Conservation (phyloP, 345 rosid species). For the Linum lewisii region DNA sequence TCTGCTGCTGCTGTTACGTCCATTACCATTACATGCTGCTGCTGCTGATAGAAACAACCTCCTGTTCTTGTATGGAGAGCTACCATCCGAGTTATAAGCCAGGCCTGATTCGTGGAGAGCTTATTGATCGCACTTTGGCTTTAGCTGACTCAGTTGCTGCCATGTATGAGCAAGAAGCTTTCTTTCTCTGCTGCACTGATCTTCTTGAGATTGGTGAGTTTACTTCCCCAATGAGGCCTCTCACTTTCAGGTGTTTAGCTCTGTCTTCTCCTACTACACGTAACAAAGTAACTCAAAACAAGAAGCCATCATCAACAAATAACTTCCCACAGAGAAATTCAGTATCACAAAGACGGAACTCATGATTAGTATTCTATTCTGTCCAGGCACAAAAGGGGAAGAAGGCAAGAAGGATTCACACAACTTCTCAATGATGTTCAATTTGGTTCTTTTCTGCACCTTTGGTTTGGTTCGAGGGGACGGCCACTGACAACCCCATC, state of each 20-base stretch:
- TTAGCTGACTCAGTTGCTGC: constrained; percentile 82
- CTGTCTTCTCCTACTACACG: constrained; percentile 53
- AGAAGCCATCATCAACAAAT: no score
- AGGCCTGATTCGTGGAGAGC: constrained; percentile 61
- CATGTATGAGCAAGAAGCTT: constrained; percentile 75
- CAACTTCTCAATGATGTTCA: no score
- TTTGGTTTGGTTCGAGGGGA: no score
- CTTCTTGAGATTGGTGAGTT: constrained; percentile 31
- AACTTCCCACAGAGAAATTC: no score
- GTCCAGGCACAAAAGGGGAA: no score
- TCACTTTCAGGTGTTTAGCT: constrained; percentile 31
- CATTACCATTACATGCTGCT: constrained; percentile 33
- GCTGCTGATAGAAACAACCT: constrained; percentile 33
- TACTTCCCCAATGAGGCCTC: constrained; percentile 23
- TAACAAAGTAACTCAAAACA: no score
- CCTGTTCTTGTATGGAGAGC: constrained; percentile 68
- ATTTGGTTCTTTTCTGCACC: no score
- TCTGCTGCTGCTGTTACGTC: constrained; percentile 36
- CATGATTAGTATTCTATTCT: no score
- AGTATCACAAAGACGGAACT: no score
- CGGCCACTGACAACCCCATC: no score
- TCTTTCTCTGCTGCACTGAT: constrained; percentile 47
- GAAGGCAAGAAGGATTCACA: no score
- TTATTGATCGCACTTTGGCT: constrained; percentile 67
- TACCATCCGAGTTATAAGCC: constrained; percentile 65